Evolutionary conservation across 768 basidiomycete species (phyloP).

Genomic region (Tephrocybe rancida): DNA sequence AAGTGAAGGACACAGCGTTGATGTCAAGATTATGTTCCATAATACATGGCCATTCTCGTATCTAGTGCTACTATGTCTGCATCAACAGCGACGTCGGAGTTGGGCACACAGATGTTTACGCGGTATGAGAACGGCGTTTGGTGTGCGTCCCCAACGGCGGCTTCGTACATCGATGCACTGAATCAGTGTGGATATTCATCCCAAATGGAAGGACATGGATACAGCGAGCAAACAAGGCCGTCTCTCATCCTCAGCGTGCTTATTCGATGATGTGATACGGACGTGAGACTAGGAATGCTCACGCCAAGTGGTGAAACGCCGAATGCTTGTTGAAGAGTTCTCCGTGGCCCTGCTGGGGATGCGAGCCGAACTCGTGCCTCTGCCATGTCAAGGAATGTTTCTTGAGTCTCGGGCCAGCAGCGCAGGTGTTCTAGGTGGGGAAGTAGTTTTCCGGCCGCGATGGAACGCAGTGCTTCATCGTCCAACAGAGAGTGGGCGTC

Average conservation of each 20-base stretch:
- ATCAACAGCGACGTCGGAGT: too few species aligned
- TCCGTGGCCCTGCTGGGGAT: not conserved
- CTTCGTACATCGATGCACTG: not conserved
- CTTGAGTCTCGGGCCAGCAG: constrained; percentile 7
- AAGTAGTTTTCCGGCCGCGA: not conserved
- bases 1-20: too few species aligned
- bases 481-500: constrained; percentile 3
- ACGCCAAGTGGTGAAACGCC: constrained; percentile 1
- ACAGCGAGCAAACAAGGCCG: constrained; percentile 2
- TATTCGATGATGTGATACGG: not conserved
- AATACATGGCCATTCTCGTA: too few species aligned
- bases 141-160: too few species aligned
- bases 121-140: too few species aligned
- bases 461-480: not conserved
- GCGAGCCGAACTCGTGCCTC: not conserved
- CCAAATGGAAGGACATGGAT: not conserved
- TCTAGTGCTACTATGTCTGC: too few species aligned
- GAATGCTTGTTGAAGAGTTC: constrained; percentile 4
- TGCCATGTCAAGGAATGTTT: constrained; percentile 4
- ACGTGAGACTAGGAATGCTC: not conserved
- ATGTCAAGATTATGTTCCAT: too few species aligned
- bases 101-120: too few species aligned
- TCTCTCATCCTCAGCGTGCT: not conserved
- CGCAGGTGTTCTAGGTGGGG: not conserved
- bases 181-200: not conserved